Evolutionary conservation across 2,329 filamentous ascomycete species (phyloP).

Genomic region (Penicillium sp.): DNA sequence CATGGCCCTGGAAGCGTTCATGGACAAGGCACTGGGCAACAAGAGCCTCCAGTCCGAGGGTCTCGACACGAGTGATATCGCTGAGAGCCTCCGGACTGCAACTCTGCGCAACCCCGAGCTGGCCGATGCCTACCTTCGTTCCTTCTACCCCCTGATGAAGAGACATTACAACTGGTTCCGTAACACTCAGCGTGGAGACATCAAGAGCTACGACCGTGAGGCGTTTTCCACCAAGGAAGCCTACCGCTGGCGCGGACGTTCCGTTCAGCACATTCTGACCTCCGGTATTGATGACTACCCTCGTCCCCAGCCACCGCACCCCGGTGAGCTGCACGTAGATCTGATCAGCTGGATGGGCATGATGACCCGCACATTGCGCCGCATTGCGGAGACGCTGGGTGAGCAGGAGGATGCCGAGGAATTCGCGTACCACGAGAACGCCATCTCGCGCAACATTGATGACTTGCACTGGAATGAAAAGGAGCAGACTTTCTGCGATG

Average conservation of each 20-base stretch:
- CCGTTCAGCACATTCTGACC: slow-evolving; percentile 81
- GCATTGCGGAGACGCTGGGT: slow-evolving; percentile 74
- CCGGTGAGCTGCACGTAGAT: slow-evolving; percentile 92
- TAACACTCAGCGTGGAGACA: slow-evolving; percentile 83
- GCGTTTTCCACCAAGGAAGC: slow-evolving; percentile 87
- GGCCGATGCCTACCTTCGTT: slow-evolving; percentile 69
- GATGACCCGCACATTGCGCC: slow-evolving; percentile 83
- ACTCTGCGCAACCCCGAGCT: slow-evolving; percentile 68
- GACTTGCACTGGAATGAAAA: slow-evolving; percentile 90
- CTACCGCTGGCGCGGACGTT: slow-evolving; percentile 93
- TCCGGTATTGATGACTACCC: slow-evolving; percentile 97
- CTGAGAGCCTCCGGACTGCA: slow-evolving; percentile 58
- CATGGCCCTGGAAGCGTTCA: slow-evolving; percentile 79
- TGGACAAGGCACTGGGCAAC: slow-evolving; percentile 68
- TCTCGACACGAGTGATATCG: slow-evolving; percentile 24
- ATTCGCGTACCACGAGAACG: slow-evolving; percentile 70
- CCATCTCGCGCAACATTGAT: slow-evolving; percentile 81
- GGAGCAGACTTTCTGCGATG: slow-evolving; percentile 85
- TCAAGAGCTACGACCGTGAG: slow-evolving; percentile 86
- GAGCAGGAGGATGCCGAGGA: slow-evolving; percentile 73
- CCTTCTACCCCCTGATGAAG: slow-evolving; percentile 82
- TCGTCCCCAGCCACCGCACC: slow-evolving; percentile 87
- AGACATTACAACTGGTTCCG: slow-evolving; percentile 95
- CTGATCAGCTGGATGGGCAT: slow-evolving; percentile 97
- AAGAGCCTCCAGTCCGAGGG: slow-evolving; percentile 28